A percentile compares a stretch with the other conserved stretches of the same genome.
Evolutionary conservation across 2,329 filamentous ascomycete genomes (phyloP).

Genomic region (Gnomoniopsis sp.): DNA sequence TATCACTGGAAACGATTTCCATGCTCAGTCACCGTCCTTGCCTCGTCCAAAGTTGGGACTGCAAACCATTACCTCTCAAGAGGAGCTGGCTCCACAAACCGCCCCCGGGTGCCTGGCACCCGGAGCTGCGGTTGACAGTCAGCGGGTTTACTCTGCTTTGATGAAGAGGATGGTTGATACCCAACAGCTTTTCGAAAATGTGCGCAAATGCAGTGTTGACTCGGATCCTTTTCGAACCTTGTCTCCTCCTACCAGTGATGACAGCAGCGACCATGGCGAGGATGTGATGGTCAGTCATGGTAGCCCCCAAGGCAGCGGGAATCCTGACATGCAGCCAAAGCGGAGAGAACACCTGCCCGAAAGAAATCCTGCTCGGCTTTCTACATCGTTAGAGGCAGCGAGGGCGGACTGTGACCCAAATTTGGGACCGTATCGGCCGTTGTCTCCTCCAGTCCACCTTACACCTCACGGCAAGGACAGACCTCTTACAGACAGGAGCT

Average conservation of each 20-base stretch:
- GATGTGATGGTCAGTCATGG: neutral
- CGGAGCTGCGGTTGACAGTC: slow-evolving; percentile 45
- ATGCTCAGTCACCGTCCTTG: slow-evolving; percentile 38
- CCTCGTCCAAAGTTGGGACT: slow-evolving; percentile 24
- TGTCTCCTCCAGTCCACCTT: slow-evolving; percentile 6
- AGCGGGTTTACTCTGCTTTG: slow-evolving; percentile 62
- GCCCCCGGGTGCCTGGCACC: slow-evolving; percentile 15
- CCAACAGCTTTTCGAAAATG: slow-evolving; percentile 23
- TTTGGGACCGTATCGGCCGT: neutral
- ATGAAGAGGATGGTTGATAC: slow-evolving; percentile 51
- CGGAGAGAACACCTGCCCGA: neutral
- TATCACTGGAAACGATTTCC: slow-evolving; percentile 55
- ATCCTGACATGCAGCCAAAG: neutral
- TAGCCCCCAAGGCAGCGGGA: neutral
- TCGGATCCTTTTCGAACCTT: slow-evolving; percentile 17
- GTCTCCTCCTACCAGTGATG: slow-evolving; percentile 10
- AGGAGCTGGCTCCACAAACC: slow-evolving; percentile 5
- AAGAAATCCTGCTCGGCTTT: neutral
- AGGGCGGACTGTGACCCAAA: neutral
- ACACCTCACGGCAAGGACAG: neutral
- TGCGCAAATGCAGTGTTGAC: slow-evolving; percentile 18
- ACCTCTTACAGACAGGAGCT: slow-evolving; percentile 32
- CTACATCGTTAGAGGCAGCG: neutral
- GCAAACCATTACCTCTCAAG: slow-evolving; percentile 23
- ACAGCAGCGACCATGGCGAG: neutral